Base-by-base conservation (phyloP, 2,329 filamentous ascomycete genomes). In the Penicillium psychrosexuale region DNA sequence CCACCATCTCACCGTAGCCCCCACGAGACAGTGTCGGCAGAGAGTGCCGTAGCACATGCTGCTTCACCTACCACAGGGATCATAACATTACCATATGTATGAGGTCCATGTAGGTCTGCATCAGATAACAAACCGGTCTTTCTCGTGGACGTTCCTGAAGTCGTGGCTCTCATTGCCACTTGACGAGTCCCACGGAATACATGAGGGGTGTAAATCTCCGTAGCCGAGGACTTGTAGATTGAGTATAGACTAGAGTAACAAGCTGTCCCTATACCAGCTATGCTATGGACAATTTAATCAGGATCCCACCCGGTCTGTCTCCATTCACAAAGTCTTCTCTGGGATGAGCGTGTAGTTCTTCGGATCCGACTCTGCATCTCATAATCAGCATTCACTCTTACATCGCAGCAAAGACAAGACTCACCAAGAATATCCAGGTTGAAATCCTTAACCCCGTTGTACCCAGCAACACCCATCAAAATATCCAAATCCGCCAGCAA, bases 401-500 rank as follows among this genome's bases (percentile, higher is more conserved):
- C 27, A 49, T 3, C 6, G 33, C 22, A 49, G 37, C 17, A 37
- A 27, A 45, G 42, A 12, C 12, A 53, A 47, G 4, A 61, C 63
- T 30, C 54, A 72, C 69, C 70, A 38, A 73, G 51, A 44, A 71
- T 67, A 8, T 70, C 69, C 28, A 73, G 70, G 44, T 80, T 75
- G 53, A 86, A 82, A 51, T 84, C 78, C 1, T 73, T 71, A 3
- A 86, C 68, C 37, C 73, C 77, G 45, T 79, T 78, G 57, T 80
- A 82, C 0, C 84, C 83, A 17, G 77, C 80, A 2, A 84, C 80
- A 46, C 81, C 82, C 78, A 87, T 81, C 54, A 84, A 56, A 40
- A 86, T 85, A 65, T 87, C 83, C 33, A 86, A 77, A 51, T 87
- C 84, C 0, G 82, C 83, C 47, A 87, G 67, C 27, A 87, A 66